These are phyloP conservation scores for Senna siamea DNA, from an alignment of 306 rosid species.

Conservation along the genomic window DNA sequence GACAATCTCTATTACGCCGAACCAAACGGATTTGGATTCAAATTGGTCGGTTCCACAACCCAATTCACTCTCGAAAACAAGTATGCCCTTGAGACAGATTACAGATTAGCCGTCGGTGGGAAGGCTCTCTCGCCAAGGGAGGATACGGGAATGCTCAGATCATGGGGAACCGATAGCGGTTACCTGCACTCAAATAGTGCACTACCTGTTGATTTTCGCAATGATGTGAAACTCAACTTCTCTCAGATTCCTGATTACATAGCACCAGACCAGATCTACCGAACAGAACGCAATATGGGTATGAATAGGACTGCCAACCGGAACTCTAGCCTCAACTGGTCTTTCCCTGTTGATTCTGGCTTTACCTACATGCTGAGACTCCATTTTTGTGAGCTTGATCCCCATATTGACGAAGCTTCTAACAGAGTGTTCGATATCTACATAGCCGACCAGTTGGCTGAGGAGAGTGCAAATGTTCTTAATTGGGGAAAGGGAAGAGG, in stretches of 20 bases:
- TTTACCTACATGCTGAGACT: constrained; percentile 23
- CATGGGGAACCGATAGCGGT: not conserved
- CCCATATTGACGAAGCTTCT: accelerated
- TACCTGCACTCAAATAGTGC: not conserved
- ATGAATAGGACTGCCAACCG: accelerated
- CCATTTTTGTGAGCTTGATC: constrained; percentile 36
- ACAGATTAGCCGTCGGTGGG: not conserved
- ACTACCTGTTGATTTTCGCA: accelerated
- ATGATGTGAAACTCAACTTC: not conserved
- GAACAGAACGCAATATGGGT: constrained; percentile 23
- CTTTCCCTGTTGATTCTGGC: not conserved
- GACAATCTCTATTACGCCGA: constrained; percentile 39
- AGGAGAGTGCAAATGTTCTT: not conserved
- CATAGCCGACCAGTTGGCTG: constrained; percentile 31
- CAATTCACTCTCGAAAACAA: not conserved
- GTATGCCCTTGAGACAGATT: not conserved
- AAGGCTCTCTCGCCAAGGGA: not conserved
- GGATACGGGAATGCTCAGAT: not conserved
- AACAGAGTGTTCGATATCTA: not conserved
- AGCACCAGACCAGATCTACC: constrained; percentile 12
- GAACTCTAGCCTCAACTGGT: not conserved
- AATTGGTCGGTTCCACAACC: not conserved
- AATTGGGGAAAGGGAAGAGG: not conserved
- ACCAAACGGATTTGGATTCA: not conserved
- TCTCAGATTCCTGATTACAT: not conserved